phyloP scores from a whole-genome alignment of 2,329 filamentous ascomycete genomes.

The Pestalotiopsis sp. region DNA sequence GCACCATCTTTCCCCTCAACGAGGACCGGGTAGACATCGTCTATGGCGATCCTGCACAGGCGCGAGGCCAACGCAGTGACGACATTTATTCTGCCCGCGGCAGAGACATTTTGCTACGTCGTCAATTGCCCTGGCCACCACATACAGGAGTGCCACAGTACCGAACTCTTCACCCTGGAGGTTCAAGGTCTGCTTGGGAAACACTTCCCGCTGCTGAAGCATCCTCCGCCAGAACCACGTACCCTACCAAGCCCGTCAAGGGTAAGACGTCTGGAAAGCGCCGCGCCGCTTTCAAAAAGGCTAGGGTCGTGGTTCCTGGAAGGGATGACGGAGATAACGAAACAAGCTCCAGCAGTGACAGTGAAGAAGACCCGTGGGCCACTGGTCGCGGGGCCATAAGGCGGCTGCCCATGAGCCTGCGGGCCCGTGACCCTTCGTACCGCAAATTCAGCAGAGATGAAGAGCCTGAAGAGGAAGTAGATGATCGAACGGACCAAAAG shows the following conservation, averaged over 20 bases:
- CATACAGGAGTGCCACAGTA: conserved; percentile 8
- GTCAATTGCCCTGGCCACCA: conserved; percentile 21
- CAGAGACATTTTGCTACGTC: not conserved
- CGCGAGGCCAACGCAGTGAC: conserved; percentile 13
- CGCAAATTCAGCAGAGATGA: not conserved
- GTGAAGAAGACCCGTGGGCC: not conserved
- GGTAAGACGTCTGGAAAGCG: not conserved
- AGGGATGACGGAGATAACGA: not conserved
- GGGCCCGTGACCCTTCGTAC: not conserved
- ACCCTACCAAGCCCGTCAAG: not conserved
- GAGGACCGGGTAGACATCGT: conserved; percentile 5
- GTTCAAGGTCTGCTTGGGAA: not conserved
- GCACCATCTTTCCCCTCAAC: conserved; percentile 20
- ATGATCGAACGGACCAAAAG: not conserved
- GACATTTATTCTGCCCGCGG: conserved; percentile 13
- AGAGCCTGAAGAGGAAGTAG: conserved; percentile 5
- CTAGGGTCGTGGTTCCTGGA: not conserved
- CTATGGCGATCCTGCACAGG: conserved; percentile 11
- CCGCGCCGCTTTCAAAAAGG: not conserved
- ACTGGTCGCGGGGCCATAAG: not conserved
- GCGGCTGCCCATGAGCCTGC: not conserved
- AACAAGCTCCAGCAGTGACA: not conserved
- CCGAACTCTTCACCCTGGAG: not conserved
- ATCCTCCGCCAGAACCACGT: not conserved
- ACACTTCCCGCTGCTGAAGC: not conserved